Percentiles rank a stretch among this genome's conserved stretches.
Evolutionary conservation across 2,329 filamentous ascomycete species (phyloP).

Genomic region (Laburnicola sp.): DNA sequence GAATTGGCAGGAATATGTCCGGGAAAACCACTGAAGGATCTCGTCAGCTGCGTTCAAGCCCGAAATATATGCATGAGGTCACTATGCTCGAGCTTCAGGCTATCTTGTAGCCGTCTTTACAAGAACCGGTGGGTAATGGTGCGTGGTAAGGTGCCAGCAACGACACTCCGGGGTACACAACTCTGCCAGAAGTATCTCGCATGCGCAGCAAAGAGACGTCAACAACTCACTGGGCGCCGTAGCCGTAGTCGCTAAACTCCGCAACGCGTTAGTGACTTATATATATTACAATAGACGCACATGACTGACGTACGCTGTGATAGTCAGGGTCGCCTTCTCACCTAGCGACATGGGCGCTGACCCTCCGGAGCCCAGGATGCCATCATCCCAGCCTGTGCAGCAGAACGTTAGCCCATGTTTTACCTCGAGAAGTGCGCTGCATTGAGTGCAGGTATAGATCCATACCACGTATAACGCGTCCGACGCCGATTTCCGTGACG

Average conservation of each 20-base stretch:
- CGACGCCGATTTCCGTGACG: conserved; percentile 75
- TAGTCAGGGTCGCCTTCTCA: conserved; percentile 84
- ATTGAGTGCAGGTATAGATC: conserved; percentile 10
- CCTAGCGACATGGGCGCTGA: conserved; percentile 75
- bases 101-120: not conserved
- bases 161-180: conserved; percentile 11
- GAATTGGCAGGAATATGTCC: conserved; percentile 74
- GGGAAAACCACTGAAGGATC: conserved; percentile 68
- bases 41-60: conserved; percentile 24
- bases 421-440: conserved; percentile 6
- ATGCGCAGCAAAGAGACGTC: conserved; percentile 4
- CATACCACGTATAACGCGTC: conserved; percentile 83
- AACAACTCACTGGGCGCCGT: conserved; percentile 41
- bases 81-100: not conserved
- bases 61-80: conserved; percentile 12
- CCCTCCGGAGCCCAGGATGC: conserved; percentile 58
- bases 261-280: conserved; percentile 22
- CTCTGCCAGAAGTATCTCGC: conserved; percentile 4
- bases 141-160: conserved; percentile 8
- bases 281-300: conserved; percentile 1
- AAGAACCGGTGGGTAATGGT: conserved; percentile 8
- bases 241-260: conserved; percentile 41
- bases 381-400: conserved; percentile 61
- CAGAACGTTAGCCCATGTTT: conserved; percentile 21
- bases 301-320: conserved; percentile 64